These are phyloP conservation scores for Candida dubliniensis DNA, from an alignment of 1,139 yeast species.

Conservation along the genomic window DNA sequence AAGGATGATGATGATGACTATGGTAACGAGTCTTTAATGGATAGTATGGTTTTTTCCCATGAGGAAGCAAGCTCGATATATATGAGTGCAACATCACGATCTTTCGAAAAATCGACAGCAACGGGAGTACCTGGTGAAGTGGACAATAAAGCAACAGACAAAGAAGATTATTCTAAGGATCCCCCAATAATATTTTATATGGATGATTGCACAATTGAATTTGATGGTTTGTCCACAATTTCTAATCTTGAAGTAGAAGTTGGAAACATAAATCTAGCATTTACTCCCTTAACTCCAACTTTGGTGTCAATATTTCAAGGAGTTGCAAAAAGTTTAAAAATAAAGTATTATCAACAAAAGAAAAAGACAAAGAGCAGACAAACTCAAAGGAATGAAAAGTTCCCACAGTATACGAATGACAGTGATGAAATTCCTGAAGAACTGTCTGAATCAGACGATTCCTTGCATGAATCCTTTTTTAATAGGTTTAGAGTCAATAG, in stretches of 20 bases:
- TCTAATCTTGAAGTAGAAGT: constrained; percentile 49
- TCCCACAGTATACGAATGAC: constrained; percentile 32
- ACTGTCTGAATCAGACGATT: constrained; percentile 12
- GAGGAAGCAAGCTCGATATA: constrained; percentile 73
- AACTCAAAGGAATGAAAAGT: constrained; percentile 14
- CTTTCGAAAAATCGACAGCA: constrained; percentile 25
- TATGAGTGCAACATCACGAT: constrained; percentile 73
- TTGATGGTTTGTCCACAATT: constrained; percentile 52
- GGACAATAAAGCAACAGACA: constrained; percentile 11
- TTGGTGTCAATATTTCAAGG: constrained; percentile 31
- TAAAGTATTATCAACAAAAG: constrained; percentile 32
- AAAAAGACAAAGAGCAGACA: constrained; percentile 17
- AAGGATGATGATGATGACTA: constrained; percentile 29
- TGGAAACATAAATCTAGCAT: constrained; percentile 46
- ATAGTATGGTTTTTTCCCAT: constrained; percentile 66
- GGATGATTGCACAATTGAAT: constrained; percentile 39
- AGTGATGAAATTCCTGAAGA: constrained; percentile 18
- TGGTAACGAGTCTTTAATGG: constrained; percentile 47
- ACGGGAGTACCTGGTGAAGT: constrained; percentile 5
- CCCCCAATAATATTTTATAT: constrained; percentile 30
- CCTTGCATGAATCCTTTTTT: constrained; percentile 22
- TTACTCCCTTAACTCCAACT: constrained; percentile 38
- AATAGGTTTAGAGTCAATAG: constrained; percentile 33
- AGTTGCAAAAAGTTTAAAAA: constrained; percentile 32
- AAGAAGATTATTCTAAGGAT: constrained; percentile 6